These are phyloP conservation scores for Biscogniauxia mediterranea DNA, from an alignment of 2,329 filamentous ascomycete species.

Conservation along the genomic window DNA sequence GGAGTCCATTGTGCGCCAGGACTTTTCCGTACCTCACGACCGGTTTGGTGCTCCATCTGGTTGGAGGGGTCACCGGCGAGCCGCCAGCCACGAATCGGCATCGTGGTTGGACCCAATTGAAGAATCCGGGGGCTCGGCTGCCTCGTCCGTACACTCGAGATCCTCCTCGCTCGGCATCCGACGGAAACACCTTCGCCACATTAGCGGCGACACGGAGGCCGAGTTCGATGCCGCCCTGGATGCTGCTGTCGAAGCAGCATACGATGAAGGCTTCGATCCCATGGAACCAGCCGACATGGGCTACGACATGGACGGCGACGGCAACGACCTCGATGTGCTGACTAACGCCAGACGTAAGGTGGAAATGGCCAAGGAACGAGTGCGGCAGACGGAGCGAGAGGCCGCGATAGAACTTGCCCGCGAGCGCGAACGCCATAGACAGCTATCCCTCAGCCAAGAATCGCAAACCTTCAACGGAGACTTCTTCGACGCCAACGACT, in stretches of 20 bases:
- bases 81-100: conserved; percentile 74
- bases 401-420: conserved; percentile 59
- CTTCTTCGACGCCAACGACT: conserved; percentile 63
- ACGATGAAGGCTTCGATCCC: conserved; percentile 86
- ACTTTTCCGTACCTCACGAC: conserved; percentile 33
- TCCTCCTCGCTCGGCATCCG: conserved; percentile 68
- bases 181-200: conserved; percentile 66
- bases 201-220: conserved; percentile 74
- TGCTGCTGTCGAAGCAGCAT: conserved; percentile 93
- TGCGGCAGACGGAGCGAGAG: conserved; percentile 72
- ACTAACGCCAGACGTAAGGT: conserved; percentile 63
- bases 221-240: conserved; percentile 94
- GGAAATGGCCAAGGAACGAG: conserved; percentile 72
- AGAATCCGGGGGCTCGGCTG: conserved; percentile 78
- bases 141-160: conserved; percentile 77
- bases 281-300: conserved; percentile 48
- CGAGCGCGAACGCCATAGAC: conserved; percentile 55
- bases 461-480: conserved; percentile 53
- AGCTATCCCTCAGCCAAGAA: conserved; percentile 37
- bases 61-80: conserved; percentile 46
- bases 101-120: conserved; percentile 96
- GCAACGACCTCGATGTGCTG: conserved; percentile 44
- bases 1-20: conserved; percentile 35
- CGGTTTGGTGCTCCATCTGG: neutral
- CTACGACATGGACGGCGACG: conserved; percentile 34